phyloP scores from a whole-genome alignment of 2,329 filamentous ascomycete species.

The Myotisia sp. region DNA sequence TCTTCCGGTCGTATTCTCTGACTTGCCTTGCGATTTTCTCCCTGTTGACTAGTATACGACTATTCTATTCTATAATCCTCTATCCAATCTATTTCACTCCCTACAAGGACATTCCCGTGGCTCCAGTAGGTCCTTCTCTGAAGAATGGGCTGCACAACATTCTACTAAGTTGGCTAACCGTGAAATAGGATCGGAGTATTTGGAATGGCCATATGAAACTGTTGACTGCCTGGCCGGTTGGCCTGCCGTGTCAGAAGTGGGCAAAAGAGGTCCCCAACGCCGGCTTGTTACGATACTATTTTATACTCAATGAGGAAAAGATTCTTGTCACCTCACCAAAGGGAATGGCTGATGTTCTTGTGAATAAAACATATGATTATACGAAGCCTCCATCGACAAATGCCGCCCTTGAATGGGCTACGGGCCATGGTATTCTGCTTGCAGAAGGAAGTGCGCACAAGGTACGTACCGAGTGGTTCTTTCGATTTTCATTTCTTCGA shows the following conservation, averaged over 20 bases:
- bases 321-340: slow-evolving; percentile 49
- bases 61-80: slow-evolving; percentile 31
- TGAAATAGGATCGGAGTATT: slow-evolving; percentile 25
- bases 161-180: neutral
- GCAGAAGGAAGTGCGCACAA: slow-evolving; percentile 89
- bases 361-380: slow-evolving; percentile 56
- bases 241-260: slow-evolving; percentile 34
- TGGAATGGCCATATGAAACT: slow-evolving; percentile 33
- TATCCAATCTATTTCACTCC: slow-evolving; percentile 47
- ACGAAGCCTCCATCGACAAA: slow-evolving; percentile 44
- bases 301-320: slow-evolving; percentile 48
- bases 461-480: slow-evolving; percentile 28
- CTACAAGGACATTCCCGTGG: slow-evolving; percentile 42
- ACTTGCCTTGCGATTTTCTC: slow-evolving; percentile 7
- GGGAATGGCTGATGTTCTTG: slow-evolving; percentile 55
- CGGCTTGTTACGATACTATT: slow-evolving; percentile 53
- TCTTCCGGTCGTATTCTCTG: slow-evolving; percentile 2
- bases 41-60: neutral
- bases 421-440: slow-evolving; percentile 42
- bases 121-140: slow-evolving; percentile 27
- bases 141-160: neutral
- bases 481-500: too few relatives aligned
- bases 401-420: slow-evolving; percentile 21
- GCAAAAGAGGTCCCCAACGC: slow-evolving; percentile 48
- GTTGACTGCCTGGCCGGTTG: slow-evolving; percentile 28